Evolutionary conservation across 352 stramenopile genomes (phyloP), one percentile per base, ranked within the genome.

Genomic region (Globisporangium nodosum): DNA sequence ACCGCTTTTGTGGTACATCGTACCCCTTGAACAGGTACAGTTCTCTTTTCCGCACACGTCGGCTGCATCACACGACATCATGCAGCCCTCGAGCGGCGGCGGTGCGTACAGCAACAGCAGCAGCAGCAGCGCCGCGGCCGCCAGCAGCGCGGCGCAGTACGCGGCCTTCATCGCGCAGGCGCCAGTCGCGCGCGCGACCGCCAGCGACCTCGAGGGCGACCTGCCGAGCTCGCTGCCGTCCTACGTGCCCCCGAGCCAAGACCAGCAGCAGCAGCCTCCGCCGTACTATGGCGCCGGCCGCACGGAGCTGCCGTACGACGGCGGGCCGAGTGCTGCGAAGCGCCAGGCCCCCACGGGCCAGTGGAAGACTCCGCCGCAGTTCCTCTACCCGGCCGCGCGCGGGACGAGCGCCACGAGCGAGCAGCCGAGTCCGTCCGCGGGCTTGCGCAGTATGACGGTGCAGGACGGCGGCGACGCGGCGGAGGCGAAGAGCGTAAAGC

Each of bases 221-320:
- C 66, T 92, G 49, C 82, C 82, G 18, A 83, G 68, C 15, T 87
- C 82, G n/a, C 61, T 92, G 58, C 82, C 82, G 45, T 90, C 82
- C 20, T 92, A 92, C 60, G 78, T 87, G 54, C 81, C 81, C 39
- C 54, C 72, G 35, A 60, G 30, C 21, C 21, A 58, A 52, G 8
- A 30, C 18, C 51, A 46, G 55, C 61, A 68, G 54, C 60, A 59
- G 8, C 61, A 66, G 50, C 21, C 63, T 27, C 24, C 74, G 30
- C 61, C 66, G 15, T 81, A 70, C 54, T 81, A 77, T 15, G 35
- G 35, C 56, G 74, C 68, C 27, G 33, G 53, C 2, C 47, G 27
- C 16, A 20, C 39, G 2, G 54, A 57, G 11, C 27, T 39, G 5
- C 33, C 45, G 18, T 65, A 60, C 20, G 35, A 18, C 18, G 50